Evolutionary conservation across 495 filamentous ascomycete species (phyloP).

Genomic region (Neurospora intermedia): DNA sequence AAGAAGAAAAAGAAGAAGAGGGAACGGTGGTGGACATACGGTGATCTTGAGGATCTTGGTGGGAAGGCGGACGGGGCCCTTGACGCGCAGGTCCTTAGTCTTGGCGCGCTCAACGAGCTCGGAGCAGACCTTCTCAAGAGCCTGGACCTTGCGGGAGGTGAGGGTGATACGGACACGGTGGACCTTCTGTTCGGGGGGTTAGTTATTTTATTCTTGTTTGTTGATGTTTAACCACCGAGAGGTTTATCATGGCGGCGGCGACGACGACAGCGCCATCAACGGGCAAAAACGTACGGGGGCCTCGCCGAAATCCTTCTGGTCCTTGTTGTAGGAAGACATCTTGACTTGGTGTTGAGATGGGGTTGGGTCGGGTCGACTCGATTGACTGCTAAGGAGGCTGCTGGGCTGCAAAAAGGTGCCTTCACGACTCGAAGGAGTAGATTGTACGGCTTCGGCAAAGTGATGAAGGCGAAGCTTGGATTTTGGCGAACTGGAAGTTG

Average conservation of each 20-base stretch:
- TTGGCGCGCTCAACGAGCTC: conserved; percentile 98
- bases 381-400: conserved; percentile 1
- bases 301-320: conserved; percentile 79
- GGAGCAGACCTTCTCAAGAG: conserved; percentile 96
- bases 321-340: conserved; percentile 86
- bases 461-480: conserved; percentile 50
- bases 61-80: conserved; percentile 96
- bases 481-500: neutral
- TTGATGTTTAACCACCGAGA: neutral
- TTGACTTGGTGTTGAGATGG: conserved; percentile 38
- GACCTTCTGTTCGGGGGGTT: conserved; percentile 53
- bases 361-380: neutral
- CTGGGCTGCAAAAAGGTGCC: conserved; percentile 16
- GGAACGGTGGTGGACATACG: conserved; percentile 21
- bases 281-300: conserved; percentile 24
- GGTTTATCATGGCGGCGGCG: neutral
- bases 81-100: conserved; percentile 95
- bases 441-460: conserved; percentile 57
- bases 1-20: no score
- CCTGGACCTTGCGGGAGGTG: conserved; percentile 80
- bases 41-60: conserved; percentile 96
- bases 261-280: neutral
- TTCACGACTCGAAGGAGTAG: conserved; percentile 55
- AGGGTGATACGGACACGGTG: conserved; percentile 99
- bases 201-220: neutral